These are phyloP conservation scores for Rhizopus sp. DNA, from an alignment of 371 early-diverging fungal genomes.

Conservation along the genomic window DNA sequence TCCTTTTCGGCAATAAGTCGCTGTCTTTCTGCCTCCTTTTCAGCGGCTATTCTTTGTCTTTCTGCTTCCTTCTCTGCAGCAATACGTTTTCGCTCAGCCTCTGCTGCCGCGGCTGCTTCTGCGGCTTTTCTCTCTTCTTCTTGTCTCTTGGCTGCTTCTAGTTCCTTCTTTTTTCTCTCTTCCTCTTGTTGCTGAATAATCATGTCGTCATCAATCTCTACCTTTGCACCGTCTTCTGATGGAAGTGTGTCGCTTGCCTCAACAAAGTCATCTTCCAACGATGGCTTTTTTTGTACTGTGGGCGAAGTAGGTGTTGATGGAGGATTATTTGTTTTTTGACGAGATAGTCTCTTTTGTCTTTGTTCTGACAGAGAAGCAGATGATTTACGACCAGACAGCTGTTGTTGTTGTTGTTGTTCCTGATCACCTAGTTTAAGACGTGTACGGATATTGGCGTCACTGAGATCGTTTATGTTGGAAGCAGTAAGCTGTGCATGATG, in stretches of 20 bases:
- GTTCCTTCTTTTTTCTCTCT: conserved; percentile 12
- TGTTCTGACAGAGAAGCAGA: conserved; percentile 38
- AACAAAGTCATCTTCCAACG: conserved; percentile 34
- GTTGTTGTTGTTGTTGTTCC: not conserved
- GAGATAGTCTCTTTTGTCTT: conserved; percentile 40
- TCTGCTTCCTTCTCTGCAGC: conserved; percentile 20
- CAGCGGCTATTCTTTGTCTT: conserved; percentile 12
- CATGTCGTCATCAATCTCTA: conserved; percentile 6
- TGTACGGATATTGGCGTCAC: conserved; percentile 42
- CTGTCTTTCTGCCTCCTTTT: conserved; percentile 17
- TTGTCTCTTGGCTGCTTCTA: conserved; percentile 2
- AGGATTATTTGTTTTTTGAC: conserved; percentile 25
- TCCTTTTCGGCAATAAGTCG: conserved; percentile 4
- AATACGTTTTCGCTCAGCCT: conserved; percentile 6
- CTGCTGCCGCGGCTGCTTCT: conserved; percentile 16
- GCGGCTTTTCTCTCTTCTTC: conserved; percentile 8
- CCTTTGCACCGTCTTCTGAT: conserved; percentile 2
- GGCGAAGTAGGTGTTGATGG: conserved; percentile 23
- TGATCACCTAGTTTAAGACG: conserved; percentile 41
- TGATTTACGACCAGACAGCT: conserved; percentile 34
- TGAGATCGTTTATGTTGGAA: conserved; percentile 42
- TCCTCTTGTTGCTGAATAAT: conserved; percentile 4
- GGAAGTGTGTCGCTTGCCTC: conserved; percentile 40
- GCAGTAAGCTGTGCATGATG: conserved; percentile 55
- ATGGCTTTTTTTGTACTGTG: conserved; percentile 11